phyloP scores from a whole-genome alignment of 805 yeast species.

The Danielia reshetovae region DNA sequence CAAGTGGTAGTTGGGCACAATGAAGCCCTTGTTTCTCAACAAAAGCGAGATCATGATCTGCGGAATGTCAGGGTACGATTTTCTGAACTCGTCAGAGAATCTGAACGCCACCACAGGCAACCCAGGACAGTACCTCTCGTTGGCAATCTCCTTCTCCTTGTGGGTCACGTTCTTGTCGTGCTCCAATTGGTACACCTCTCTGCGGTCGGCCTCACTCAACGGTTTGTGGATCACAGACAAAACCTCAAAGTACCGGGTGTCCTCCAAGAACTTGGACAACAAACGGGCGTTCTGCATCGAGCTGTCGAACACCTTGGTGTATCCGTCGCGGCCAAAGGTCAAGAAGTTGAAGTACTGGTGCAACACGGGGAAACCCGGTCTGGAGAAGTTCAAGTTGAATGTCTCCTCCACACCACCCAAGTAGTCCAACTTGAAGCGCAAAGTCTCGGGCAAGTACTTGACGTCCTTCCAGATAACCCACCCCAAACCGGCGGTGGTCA shows the following conservation, averaged over 20 bases:
- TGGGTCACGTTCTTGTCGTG: slow-evolving; percentile 7
- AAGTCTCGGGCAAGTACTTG: slow-evolving; percentile 59
- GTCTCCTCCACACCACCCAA: slow-evolving; percentile 88
- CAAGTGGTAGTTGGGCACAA: slow-evolving; percentile 83
- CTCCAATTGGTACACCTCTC: slow-evolving; percentile 16
- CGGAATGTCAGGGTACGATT: slow-evolving; percentile 73
- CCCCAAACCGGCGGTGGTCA: slow-evolving; percentile 87
- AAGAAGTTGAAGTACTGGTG: slow-evolving; percentile 84
- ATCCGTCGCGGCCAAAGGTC: slow-evolving; percentile 71
- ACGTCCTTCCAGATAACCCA: slow-evolving; percentile 84
- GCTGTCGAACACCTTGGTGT: slow-evolving; percentile 52
- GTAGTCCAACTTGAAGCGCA: slow-evolving; percentile 75
- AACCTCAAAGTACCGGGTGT: slow-evolving; percentile 63
- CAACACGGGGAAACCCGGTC: slow-evolving; percentile 89
- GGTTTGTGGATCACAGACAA: slow-evolving; percentile 75
- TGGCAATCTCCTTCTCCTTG: slow-evolving; percentile 21
- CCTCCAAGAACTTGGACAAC: slow-evolving; percentile 57
- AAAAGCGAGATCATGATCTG: slow-evolving; percentile 71
- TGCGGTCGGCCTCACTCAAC: slow-evolving; percentile 20
- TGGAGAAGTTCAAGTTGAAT: slow-evolving; percentile 80
- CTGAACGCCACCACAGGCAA: slow-evolving; percentile 88
- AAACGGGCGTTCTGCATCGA: slow-evolving; percentile 73
- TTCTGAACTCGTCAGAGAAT: slow-evolving; percentile 54
- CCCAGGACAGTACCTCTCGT: slow-evolving; percentile 61
- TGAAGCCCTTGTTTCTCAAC: slow-evolving; percentile 72